Conservation (phyloP, 1,284 basidiomycete species). For the Pascua sp. region DNA sequence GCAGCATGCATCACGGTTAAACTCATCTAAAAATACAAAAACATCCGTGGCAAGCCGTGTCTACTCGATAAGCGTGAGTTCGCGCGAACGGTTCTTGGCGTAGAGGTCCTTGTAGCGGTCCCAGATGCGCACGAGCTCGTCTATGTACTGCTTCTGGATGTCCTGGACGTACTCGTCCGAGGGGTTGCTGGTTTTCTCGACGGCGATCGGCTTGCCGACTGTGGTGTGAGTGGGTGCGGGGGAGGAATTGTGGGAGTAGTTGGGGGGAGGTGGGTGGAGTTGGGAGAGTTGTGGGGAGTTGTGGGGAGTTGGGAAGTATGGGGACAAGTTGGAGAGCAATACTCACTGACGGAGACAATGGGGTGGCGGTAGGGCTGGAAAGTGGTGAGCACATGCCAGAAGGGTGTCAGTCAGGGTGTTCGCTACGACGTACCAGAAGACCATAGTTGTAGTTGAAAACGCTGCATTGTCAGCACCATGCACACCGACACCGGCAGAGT, state of each 20-base stretch:
- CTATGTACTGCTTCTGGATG: slow-evolving; percentile 83
- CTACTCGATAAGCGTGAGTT: slow-evolving; percentile 47
- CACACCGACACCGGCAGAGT: not conserved
- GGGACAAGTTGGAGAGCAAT: not conserved
- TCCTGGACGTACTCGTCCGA: slow-evolving; percentile 72
- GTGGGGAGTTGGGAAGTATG: not conserved
- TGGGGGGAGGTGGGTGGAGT: too few species aligned
- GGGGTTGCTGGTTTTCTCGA: slow-evolving; percentile 72
- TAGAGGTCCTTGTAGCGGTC: slow-evolving; percentile 72
- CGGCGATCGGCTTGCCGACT: slow-evolving; percentile 7
- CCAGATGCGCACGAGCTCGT: slow-evolving; percentile 89
- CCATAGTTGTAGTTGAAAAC: slow-evolving; percentile 60
- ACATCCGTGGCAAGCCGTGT: not conserved
- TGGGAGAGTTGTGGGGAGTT: not conserved
- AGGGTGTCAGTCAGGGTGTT: not conserved
- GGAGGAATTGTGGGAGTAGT: not conserved
- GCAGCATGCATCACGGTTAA: not conserved
- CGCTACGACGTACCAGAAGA: slow-evolving; percentile 29
- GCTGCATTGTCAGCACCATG: slow-evolving; percentile 47
- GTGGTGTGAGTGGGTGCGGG: not conserved
- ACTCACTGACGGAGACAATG: slow-evolving; percentile 90
- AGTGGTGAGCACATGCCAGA: not conserved
- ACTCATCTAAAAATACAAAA: not conserved
- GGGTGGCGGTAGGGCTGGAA: slow-evolving; percentile 79
- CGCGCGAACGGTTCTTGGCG: slow-evolving; percentile 48